phyloP scores from a whole-genome alignment of 2,329 filamentous ascomycete genomes.

The Diaporthe humulicola region DNA sequence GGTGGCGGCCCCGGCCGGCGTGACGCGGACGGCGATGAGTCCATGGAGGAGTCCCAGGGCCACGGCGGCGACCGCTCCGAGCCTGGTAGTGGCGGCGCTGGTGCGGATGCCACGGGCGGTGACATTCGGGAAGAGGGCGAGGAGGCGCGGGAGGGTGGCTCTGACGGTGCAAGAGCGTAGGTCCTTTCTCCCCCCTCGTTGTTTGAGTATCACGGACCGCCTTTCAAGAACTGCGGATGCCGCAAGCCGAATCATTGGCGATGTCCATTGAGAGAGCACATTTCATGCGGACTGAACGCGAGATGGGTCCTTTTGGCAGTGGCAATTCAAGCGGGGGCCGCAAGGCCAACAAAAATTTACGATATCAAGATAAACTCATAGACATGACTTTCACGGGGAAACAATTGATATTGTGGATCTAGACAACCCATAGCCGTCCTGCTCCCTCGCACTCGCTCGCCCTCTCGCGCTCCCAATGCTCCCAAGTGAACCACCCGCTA shows the following conservation, averaged over 20 bases:
- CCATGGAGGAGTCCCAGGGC: slow-evolving; percentile 83
- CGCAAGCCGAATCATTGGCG: neutral
- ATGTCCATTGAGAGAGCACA: neutral
- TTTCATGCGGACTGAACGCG: neutral
- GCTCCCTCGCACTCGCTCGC: slow-evolving; percentile 46
- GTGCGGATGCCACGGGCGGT: slow-evolving; percentile 87
- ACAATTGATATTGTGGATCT: slow-evolving; percentile 37
- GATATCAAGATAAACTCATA: slow-evolving; percentile 39
- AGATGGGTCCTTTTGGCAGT: slow-evolving; percentile 18
- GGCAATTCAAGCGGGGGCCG: slow-evolving; percentile 29
- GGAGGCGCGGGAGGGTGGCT: slow-evolving; percentile 89
- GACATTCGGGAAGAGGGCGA: slow-evolving; percentile 93
- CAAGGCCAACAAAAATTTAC: slow-evolving; percentile 34
- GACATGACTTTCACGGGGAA: slow-evolving; percentile 37
- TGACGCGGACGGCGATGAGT: slow-evolving; percentile 73
- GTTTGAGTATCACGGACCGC: neutral
- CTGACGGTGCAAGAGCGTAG: slow-evolving; percentile 99
- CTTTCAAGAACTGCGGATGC: neutral
- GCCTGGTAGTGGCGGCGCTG: slow-evolving; percentile 82
- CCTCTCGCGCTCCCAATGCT: neutral
- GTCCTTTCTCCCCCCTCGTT: slow-evolving; percentile 65
- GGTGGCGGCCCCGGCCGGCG: slow-evolving; percentile 60
- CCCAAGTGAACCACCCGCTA: slow-evolving; percentile 33
- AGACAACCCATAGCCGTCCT: slow-evolving; percentile 14
- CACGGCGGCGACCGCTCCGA: slow-evolving; percentile 70